Evolutionary conservation across 306 rosid genomes (phyloP), one percentile per base, ranked within the genome.

Genomic region (Malus fusca): DNA sequence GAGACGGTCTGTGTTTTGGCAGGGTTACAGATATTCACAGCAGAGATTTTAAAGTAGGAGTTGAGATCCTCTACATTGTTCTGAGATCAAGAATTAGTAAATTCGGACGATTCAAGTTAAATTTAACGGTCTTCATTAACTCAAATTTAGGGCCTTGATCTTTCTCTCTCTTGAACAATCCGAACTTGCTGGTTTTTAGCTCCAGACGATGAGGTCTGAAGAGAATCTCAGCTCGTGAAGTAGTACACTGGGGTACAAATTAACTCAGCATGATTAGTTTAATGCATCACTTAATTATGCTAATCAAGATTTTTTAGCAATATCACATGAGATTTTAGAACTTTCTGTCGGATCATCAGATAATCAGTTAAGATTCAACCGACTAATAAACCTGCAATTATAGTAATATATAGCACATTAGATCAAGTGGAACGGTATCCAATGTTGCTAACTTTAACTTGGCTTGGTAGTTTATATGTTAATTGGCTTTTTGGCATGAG

Each of bases 121-220:
- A 35, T 7, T 35, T 35, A 35, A 35, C 9, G 42, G 0, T 35
- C 2, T 35, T 0, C 9, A 35, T 35, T 35, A 35, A 35, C 42
- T 35, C 0, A 35, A 35, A 35, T 35, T 0, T 35, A 35, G 0
- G 0, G 0, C 1, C 0, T 0, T 35, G 42, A 35, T 35, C 0
- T 35, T 35, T 35, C 9, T 6, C 2, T 35, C 0, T 35, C 42
- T 35, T 35, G 9, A 35, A 35, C 9, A 35, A 1, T 35, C 0
- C 2, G 9, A 8, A 6, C 10, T 6, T 35, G 40, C 7, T 35
- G 2, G 9, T 35, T 35, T 35, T 35, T 35, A 35, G 9, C 10
- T 35, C 2, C 2, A 8, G 42, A 8, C 9, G 0, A 2, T 7
- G 2, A 35, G 42, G 2, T 7, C 2, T 7, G 9, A 35, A 7